Base-by-base conservation (phyloP, 306 rosid species). In the Prunus mume region DNA sequence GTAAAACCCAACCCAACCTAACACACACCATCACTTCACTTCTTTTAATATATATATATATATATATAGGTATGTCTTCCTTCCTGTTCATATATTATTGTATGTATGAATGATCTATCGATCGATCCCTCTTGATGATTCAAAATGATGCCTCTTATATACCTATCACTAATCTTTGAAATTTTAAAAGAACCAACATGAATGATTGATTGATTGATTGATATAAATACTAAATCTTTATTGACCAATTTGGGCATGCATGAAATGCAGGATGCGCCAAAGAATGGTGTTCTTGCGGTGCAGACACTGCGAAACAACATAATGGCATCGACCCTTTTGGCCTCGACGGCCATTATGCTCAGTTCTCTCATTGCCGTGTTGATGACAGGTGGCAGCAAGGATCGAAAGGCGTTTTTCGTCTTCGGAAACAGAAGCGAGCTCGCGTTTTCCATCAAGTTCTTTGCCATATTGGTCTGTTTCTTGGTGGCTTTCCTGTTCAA, bases 301-400 rank as follows among this genome's bases (percentile, higher is more conserved):
- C 99, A 95, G 47, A 90, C 99, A 6, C 77, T 92, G 18, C 75
- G 97, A 49, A 89, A 90, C 90, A 95, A 90, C 79, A 90, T 95
- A 83, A 95, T 95, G 97, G 97, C 97, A 28, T 95, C 97, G 18
- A 89, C 96, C 65, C 96, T 95, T 19, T 69, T 95, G 80, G 99
- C 99, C 13, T 92, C 97, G 7, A 92, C 95, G 17, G 97, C 97
- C 0, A 95, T 92, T 43, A 92, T 88, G 97, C 82, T 95, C 3
- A 83, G 96, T 79, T 92, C 96, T 7, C 82, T 92, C 3, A 90
- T 90, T 3, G 99, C 97, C 0, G 89, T 95, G 4, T 57, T 92
- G 67, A 89, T 95, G 97, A 84, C 84, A 0, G 72, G 80, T 10
- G 79, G 81, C 2, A 74, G 71, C 51, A 52, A 28, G 3, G 72